A percentile compares a stretch with the other conserved stretches of the same genome.
Evolutionary conservation across 2,329 filamentous ascomycete genomes (phyloP).

Genomic region (Monosporascus ibericus): DNA sequence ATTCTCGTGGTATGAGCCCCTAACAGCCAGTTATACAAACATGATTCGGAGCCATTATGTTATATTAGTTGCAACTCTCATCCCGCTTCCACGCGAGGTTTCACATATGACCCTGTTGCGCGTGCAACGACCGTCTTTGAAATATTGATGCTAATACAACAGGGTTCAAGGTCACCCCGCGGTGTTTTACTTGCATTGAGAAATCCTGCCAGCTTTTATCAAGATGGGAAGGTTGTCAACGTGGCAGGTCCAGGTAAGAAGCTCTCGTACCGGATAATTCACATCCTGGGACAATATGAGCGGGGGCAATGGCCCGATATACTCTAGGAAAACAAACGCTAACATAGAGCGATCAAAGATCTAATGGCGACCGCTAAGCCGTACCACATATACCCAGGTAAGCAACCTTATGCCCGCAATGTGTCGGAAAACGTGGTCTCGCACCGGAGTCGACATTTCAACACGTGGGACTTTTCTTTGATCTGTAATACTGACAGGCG

Average conservation of each 20-base stretch:
- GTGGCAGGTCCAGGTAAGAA: slow-evolving; percentile 33
- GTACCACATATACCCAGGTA: slow-evolving; percentile 80
- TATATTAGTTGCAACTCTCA: background rate
- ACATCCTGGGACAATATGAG: background rate
- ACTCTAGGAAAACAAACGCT: background rate
- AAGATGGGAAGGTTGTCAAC: slow-evolving; percentile 69
- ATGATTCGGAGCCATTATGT: background rate
- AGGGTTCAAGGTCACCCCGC: slow-evolving; percentile 46
- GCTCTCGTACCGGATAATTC: background rate
- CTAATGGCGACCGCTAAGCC: slow-evolving; percentile 86
- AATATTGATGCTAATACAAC: slow-evolving; percentile 38
- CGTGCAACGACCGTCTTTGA: slow-evolving; percentile 37
- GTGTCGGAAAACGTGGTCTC: background rate
- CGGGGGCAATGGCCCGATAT: background rate
- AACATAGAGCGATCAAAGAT: slow-evolving; percentile 37
- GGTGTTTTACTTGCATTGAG: slow-evolving; percentile 83
- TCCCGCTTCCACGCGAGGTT: no score
- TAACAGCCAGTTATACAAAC: background rate
- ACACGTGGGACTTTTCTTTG: background rate
- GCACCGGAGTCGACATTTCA: background rate
- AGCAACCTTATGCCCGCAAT: background rate
- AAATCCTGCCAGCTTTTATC: slow-evolving; percentile 78
- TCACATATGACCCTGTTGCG: background rate
- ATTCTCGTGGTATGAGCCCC: slow-evolving; percentile 55
- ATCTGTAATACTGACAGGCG: background rate